A percentile compares a stretch with the other conserved stretches of the same genome.
Conservation (phyloP, 1,284 basidiomycete species). For the Salmacisia buchloeana region DNA sequence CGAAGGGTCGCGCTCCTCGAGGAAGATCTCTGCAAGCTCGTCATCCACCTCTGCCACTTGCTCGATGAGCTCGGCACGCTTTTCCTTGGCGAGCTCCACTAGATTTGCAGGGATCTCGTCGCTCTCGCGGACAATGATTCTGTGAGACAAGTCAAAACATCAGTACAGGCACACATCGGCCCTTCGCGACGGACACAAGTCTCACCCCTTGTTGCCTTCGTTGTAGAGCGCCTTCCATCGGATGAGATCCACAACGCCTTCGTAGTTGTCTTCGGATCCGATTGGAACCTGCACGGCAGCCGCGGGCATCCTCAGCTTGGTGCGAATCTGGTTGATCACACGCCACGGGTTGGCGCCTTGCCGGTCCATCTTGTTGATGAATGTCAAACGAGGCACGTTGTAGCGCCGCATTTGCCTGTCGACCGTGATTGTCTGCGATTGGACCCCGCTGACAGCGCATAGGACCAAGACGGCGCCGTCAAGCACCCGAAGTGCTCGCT, state of each 20-base stretch:
- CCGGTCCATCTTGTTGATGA: slow-evolving; percentile 99
- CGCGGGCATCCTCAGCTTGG: slow-evolving; percentile 84
- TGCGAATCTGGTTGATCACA: slow-evolving; percentile 84
- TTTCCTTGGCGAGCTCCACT: slow-evolving; percentile 42
- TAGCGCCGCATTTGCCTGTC: slow-evolving; percentile 98
- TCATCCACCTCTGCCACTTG: slow-evolving; percentile 95
- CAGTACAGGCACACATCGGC: background rate
- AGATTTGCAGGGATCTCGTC: slow-evolving; percentile 81
- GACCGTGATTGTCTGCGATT: slow-evolving; percentile 97
- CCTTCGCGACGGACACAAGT: background rate
- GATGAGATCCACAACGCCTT: slow-evolving; percentile 87
- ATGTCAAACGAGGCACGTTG: slow-evolving; percentile 85
- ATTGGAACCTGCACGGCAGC: slow-evolving; percentile 97
- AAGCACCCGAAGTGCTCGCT: slow-evolving; percentile 88
- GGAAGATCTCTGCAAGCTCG: slow-evolving; percentile 80
- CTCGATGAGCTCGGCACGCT: slow-evolving; percentile 76
- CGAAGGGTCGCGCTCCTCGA: slow-evolving; percentile 60
- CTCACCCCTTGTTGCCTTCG: slow-evolving; percentile 85
- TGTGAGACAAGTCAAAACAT: slow-evolving; percentile 41
- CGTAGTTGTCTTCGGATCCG: slow-evolving; percentile 79
- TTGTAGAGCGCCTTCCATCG: slow-evolving; percentile 94
- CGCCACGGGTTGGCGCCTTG: slow-evolving; percentile 96
- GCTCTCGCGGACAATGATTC: slow-evolving; percentile 72
- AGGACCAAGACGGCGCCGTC: slow-evolving; percentile 95
- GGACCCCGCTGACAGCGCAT: slow-evolving; percentile 94